Base-by-base conservation (phyloP, 1,284 basidiomycete species). In the Fistulina hepatica region DNA sequence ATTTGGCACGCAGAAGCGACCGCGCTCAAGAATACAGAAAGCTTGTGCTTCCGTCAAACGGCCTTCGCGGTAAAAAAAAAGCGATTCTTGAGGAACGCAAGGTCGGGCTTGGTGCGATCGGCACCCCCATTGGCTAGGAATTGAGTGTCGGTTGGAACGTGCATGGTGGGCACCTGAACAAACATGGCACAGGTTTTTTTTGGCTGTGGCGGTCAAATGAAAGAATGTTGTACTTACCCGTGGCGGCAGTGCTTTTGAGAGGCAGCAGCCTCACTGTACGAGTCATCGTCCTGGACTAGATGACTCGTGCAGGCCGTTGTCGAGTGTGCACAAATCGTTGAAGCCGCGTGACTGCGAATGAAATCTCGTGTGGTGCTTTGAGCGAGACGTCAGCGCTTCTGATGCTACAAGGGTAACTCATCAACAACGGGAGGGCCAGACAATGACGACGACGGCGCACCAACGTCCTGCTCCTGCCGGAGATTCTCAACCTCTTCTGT, bases 21-120 rank as follows among this genome's bases (percentile, higher is more conserved):
- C 68, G 55, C 81, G 81, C 44, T 82, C 75, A 40, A 95, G 63
- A 53, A 94, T 94, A 65, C 77, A 92, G 40, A 90, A 57, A 12
- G 89, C 89, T 60, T 93, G 86, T 41, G 92, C 88, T 58, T 95
- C 90, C 19, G 80, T 90, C 51, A 95, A 54, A 34, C 90, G 68
- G 0, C 94, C 94, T 60, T 97, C 94, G 39, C 93, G 80, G 60
- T 97, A 97, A 56, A n/a, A n/a, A n/a, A n/a, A n/a, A 98, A 97
- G 64, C 98, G 94, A 53, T 97, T 97, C 71, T 98, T 98, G 46
- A 98, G 71, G 61, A 94, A 98, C 22, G 89, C 91, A 52, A 97
- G 73, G 61, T 97, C 88, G n/a, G 90, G 91, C 58, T 93, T 94
- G 25, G 79, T 71, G 35, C 13, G 37, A 27, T 39, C 30, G 15